These are phyloP conservation scores for Monilinia fructigena DNA, from an alignment of 2,329 filamentous ascomycete genomes.

Conservation along the genomic window DNA sequence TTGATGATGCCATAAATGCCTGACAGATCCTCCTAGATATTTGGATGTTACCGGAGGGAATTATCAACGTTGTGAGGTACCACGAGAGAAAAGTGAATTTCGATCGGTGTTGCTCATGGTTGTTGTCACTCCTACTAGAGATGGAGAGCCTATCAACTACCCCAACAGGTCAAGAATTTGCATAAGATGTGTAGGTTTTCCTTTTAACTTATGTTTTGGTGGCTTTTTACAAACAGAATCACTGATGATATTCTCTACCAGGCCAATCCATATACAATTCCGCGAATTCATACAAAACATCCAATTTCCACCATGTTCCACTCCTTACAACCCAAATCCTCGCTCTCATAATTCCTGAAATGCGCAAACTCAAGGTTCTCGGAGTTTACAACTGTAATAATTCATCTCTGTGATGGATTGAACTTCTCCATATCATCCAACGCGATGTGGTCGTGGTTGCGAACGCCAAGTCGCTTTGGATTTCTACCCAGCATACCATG, in stretches of 20 bases:
- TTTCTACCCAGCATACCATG: constrained; percentile 36
- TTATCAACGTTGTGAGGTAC: constrained; percentile 6
- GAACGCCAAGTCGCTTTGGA: constrained; percentile 33
- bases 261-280: constrained; percentile 31
- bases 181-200: constrained; percentile 30
- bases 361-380: constrained; percentile 33
- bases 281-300: constrained; percentile 30
- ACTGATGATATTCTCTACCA: constrained; percentile 12
- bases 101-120: neutral
- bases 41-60: constrained; percentile 17
- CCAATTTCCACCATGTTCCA: constrained; percentile 35
- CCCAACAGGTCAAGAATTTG: constrained; percentile 27
- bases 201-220: neutral
- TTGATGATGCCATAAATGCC: neutral
- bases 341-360: constrained; percentile 33
- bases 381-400: constrained; percentile 38
- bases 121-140: constrained; percentile 17
- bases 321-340: constrained; percentile 34
- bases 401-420: constrained; percentile 32
- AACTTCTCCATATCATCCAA: constrained; percentile 34
- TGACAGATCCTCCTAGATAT: neutral
- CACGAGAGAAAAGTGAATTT: constrained; percentile 10
- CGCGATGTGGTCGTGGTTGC: constrained; percentile 27
- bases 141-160: constrained; percentile 17
- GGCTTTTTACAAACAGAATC: neutral